phyloP scores from a whole-genome alignment of 1,284 basidiomycete genomes.

The Tilletia setariae region DNA sequence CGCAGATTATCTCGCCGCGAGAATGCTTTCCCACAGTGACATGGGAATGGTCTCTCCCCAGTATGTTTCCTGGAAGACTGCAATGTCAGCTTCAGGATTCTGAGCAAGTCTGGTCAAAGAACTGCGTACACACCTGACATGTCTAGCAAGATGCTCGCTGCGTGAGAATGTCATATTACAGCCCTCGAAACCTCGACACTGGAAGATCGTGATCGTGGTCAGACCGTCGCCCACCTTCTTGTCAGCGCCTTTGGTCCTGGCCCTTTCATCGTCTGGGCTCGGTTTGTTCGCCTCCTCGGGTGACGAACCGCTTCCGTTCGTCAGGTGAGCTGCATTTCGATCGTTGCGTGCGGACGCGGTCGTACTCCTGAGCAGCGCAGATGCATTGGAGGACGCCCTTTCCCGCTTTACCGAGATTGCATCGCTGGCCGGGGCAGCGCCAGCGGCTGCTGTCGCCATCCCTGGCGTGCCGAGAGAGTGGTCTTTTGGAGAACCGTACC shows the following conservation, averaged over 20 bases:
- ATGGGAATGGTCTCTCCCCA: constrained; percentile 85
- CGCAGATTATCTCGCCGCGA: constrained; percentile 93
- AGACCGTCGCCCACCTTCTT: constrained; percentile 8
- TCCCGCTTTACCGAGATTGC: neutral
- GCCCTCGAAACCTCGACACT: constrained; percentile 88
- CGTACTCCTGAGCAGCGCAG: neutral
- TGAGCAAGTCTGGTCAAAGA: too few relatives aligned
- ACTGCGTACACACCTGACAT: constrained; percentile 83
- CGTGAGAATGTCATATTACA: constrained; percentile 94
- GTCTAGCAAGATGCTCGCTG: constrained; percentile 89
- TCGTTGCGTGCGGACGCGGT: neutral
- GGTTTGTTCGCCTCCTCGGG: too few relatives aligned
- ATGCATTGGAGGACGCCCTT: neutral
- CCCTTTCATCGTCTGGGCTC: neutral
- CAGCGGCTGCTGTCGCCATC: too few relatives aligned
- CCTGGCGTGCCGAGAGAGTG: too few relatives aligned
- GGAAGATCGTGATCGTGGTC: constrained; percentile 77
- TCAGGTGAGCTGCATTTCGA: neutral
- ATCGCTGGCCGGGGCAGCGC: too few relatives aligned
- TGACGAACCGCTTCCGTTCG: neutral
- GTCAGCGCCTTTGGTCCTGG: too few relatives aligned
- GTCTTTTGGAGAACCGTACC: too few relatives aligned
- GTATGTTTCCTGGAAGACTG: constrained; percentile 86
- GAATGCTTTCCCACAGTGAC: constrained; percentile 92
- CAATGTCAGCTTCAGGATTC: too few relatives aligned